phyloP scores from a whole-genome alignment of 139 green algal genomes.

The Dunaliella sp. region DNA sequence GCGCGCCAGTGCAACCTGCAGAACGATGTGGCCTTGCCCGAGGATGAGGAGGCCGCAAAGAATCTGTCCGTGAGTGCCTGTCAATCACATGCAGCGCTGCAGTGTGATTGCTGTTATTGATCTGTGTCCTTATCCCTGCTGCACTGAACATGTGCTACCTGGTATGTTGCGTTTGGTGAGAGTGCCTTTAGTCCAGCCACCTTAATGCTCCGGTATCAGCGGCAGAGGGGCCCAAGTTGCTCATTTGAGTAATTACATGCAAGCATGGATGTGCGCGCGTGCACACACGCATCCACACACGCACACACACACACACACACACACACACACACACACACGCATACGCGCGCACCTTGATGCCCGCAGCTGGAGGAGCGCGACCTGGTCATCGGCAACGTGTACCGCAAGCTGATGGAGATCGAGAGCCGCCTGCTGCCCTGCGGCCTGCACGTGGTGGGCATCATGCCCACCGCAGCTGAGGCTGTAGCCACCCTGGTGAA shows the following conservation, averaged over 20 bases:
- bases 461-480: constrained; percentile 87
- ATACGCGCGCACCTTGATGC: no score
- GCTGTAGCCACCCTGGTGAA: constrained; percentile 97
- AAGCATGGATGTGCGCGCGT: no score
- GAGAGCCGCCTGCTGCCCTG: constrained; percentile 97
- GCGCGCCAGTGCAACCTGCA: constrained; percentile 97
- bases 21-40: constrained; percentile 88
- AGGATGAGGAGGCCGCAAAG: constrained; percentile 54
- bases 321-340: no score
- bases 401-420: constrained; percentile 98
- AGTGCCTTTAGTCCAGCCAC: background rate
- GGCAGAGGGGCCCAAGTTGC: no score
- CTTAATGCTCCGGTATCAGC: no score
- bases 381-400: constrained; percentile 81
- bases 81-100: no score
- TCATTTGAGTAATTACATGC: no score
- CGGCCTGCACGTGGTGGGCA: constrained; percentile 95
- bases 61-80: constrained; percentile 49
- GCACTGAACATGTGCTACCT: no score
- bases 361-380: constrained; percentile 76
- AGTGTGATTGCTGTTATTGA: no score
- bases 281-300: no score
- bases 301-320: no score
- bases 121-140: no score
- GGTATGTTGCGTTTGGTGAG: background rate